These are phyloP conservation scores for Amaranthus cruentus DNA, from an alignment of 148 eudicot genomes.

Conservation along the genomic window DNA sequence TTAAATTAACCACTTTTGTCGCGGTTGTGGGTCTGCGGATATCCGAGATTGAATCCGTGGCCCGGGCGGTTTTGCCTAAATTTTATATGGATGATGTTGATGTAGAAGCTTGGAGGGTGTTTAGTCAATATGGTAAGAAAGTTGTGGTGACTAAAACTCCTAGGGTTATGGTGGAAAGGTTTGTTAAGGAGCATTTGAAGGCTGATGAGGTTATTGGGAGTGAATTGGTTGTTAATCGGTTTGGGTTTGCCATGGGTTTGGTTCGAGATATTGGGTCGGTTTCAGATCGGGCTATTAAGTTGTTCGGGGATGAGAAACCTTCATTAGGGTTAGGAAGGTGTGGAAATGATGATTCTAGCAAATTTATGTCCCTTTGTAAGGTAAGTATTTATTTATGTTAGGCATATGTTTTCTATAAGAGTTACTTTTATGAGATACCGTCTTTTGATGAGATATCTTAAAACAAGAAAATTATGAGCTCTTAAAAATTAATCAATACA, in stretches of 20 bases:
- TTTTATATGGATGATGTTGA: slow-evolving; percentile 52
- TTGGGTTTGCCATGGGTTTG: slow-evolving; percentile 70
- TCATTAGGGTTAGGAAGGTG: slow-evolving; percentile 52
- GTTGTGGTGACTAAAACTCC: slow-evolving; percentile 77
- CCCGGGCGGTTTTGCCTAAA: slow-evolving; percentile 64
- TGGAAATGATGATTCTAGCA: slow-evolving; percentile 9
- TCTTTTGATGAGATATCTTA: too few relatives aligned
- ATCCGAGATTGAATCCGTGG: slow-evolving; percentile 52
- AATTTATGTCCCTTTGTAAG: slow-evolving; percentile 57
- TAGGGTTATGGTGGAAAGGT: slow-evolving; percentile 78
- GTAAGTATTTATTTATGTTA: slow-evolving; percentile 26
- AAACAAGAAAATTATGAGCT: neutral
- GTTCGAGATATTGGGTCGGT: slow-evolving; percentile 34
- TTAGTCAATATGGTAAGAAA: slow-evolving; percentile 53
- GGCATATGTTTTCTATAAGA: neutral
- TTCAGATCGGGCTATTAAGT: slow-evolving; percentile 27
- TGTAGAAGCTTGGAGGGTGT: slow-evolving; percentile 67
- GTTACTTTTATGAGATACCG: too few relatives aligned
- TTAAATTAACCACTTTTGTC: slow-evolving; percentile 41
- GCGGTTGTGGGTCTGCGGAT: slow-evolving; percentile 43
- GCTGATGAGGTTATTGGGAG: slow-evolving; percentile 77
- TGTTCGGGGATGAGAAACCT: slow-evolving; percentile 57
- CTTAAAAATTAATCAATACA: neutral
- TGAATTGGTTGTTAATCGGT: slow-evolving; percentile 55
- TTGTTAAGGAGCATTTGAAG: slow-evolving; percentile 74